Conservation (phyloP, 2,329 filamentous ascomycete genomes). For the Fusarium citri region DNA sequence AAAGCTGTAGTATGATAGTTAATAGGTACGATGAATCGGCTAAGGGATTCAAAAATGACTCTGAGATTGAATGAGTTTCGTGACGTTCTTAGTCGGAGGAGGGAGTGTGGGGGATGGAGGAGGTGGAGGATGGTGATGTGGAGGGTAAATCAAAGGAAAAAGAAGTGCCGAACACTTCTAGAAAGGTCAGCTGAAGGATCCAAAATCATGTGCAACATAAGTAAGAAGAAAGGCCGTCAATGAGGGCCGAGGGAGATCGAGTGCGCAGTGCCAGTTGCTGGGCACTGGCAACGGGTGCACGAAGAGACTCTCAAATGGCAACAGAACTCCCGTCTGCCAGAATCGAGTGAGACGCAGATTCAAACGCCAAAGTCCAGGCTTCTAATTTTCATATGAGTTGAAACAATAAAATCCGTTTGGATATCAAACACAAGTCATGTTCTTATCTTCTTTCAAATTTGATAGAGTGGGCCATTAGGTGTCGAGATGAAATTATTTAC, state of each 20-base stretch:
- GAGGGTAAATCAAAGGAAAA: neutral
- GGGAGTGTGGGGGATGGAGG: neutral
- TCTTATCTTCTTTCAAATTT: neutral
- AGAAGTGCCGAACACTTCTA: neutral
- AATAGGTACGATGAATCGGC: neutral
- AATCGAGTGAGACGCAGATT: neutral
- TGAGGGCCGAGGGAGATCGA: neutral
- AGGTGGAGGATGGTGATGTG: neutral
- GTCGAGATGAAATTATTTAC: constrained; percentile 2
- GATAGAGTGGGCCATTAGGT: constrained; percentile 5
- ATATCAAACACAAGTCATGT: neutral
- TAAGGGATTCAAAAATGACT: neutral
- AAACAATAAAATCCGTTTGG: neutral
- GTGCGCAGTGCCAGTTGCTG: constrained; percentile 7
- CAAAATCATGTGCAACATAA: neutral
- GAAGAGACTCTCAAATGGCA: neutral
- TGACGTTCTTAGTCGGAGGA: neutral
- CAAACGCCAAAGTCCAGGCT: neutral
- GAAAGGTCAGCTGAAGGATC: neutral
- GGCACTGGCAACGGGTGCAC: constrained; percentile 15
- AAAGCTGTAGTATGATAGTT: neutral
- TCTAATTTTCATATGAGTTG: neutral
- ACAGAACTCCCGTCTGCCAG: neutral
- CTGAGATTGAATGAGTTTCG: constrained; percentile 4
- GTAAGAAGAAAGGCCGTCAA: neutral